A percentile compares a stretch with the other conserved stretches of the same genome.
These are phyloP conservation scores for Pyronema omphalodes DNA, from an alignment of 495 filamentous ascomycete species.

Conservation along the genomic window DNA sequence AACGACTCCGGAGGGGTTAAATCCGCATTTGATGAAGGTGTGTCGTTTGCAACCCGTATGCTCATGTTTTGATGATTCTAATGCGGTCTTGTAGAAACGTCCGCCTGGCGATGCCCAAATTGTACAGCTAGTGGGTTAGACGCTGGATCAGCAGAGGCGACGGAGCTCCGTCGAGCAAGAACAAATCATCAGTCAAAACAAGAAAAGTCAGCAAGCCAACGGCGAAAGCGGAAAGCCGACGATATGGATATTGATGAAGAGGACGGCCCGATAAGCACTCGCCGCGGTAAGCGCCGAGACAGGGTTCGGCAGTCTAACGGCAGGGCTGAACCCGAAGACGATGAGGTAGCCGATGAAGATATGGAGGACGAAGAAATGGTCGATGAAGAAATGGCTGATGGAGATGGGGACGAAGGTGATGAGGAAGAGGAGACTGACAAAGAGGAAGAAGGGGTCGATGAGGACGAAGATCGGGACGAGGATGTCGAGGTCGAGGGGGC, in stretches of 20 bases:
- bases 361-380: constrained; percentile 28
- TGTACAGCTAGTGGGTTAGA: constrained; percentile 52
- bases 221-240: constrained; percentile 66
- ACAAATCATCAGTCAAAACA: neutral
- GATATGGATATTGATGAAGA: constrained; percentile 37
- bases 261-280: constrained; percentile 15
- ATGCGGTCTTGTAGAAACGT: constrained; percentile 31
- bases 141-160: constrained; percentile 25
- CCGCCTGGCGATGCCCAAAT: constrained; percentile 60
- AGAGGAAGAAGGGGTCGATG: too few relatives aligned
- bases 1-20: constrained; percentile 39
- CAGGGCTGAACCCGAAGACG: constrained; percentile 26
- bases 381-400: constrained; percentile 20
- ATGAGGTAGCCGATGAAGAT: constrained; percentile 27
- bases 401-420: constrained; percentile 25
- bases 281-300: constrained; percentile 25
- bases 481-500: too few relatives aligned
- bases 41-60: constrained; percentile 21
- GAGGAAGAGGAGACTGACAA: constrained; percentile 3
- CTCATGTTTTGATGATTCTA: neutral
- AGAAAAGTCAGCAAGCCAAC: constrained; percentile 35
- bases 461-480: too few relatives aligned
- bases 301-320: constrained; percentile 24
- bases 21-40: constrained; percentile 42
- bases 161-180: too few relatives aligned